Evolutionary conservation across 1,139 yeast genomes (phyloP), one percentile per base, ranked within the genome.

Genomic region (Hyphopichia fennica): DNA sequence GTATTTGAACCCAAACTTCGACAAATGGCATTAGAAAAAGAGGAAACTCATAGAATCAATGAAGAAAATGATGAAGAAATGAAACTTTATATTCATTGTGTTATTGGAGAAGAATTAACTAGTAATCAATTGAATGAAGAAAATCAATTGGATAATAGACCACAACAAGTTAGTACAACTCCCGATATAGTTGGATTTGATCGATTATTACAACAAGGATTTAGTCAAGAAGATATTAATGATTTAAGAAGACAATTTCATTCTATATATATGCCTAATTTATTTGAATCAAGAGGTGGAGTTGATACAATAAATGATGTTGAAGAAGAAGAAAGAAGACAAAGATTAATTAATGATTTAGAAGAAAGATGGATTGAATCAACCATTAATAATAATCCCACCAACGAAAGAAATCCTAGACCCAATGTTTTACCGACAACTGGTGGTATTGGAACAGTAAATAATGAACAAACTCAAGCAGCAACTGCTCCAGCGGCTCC

Each of bases 291-390:
- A 5, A 14, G 19, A 15, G 34, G 30, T 14, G 18, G 30, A 4
- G 45, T 43, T 2, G 58, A 50, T 2, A 46, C 53, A 4, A 71
- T 69, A 37, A 56, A 63, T 43, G 75, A 69, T 55, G 53, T 70
- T 39, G 78, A 70, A 49, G 77, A 72, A 45, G 71, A 67, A 41
- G 77, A 72, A 43, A 52, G 49, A 25, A 50, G 69, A 19, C 67
- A 62, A 51, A 57, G 52, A 51, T 72, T 72, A 30, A 60, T 79
- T 5, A 60, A 89, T 40, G 85, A 83, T 48, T 62, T 89, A 48
- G 97, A 90, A 57, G 97, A 90, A 52, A 73, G 90, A 45, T 90
- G 96, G 96, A 87, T 90, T 46, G 95, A 90, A 54, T 82, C 87
- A 39, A 85, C 93, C 0, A 89, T 81, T 7, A 74, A 64, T 25